A percentile compares a stretch with the other conserved stretches of the same genome.
Conservation (phyloP, 345 rosid genomes). For the Corchorus capsularis region DNA sequence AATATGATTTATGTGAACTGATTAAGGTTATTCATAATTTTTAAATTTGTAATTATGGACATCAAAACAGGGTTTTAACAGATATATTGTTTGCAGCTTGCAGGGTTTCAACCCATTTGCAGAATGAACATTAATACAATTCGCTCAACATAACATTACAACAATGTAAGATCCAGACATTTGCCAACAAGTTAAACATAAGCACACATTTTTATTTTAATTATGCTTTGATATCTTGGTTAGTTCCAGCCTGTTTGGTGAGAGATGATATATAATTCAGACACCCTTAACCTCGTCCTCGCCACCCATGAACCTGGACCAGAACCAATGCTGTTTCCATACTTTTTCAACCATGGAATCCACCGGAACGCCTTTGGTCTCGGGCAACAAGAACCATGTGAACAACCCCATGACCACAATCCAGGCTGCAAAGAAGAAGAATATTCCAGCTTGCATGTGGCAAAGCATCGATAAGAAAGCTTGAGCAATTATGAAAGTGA, state of each 20-base stretch:
- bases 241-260: background rate
- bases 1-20: too few species aligned
- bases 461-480: constrained; percentile 54
- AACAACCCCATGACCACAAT: constrained; percentile 47
- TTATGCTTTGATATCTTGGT: background rate
- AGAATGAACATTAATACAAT: too few species aligned
- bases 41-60: too few species aligned
- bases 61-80: too few species aligned
- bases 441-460: constrained; percentile 46
- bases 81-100: too few species aligned
- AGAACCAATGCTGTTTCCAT: constrained; percentile 53
- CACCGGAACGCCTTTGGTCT: constrained; percentile 50
- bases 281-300: constrained; percentile 16
- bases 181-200: too few species aligned
- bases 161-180: too few species aligned
- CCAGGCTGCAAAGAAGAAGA: constrained; percentile 56
- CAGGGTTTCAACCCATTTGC: too few species aligned
- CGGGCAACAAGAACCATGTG: constrained; percentile 41
- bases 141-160: too few species aligned
- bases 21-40: too few species aligned
- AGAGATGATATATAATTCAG: background rate
- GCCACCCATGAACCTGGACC: constrained; percentile 44
- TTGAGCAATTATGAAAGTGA: constrained; percentile 54
- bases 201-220: background rate
- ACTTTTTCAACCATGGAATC: constrained; percentile 44